Base-by-base conservation (phyloP, 768 basidiomycete species). In the Pisolithus albus region DNA sequence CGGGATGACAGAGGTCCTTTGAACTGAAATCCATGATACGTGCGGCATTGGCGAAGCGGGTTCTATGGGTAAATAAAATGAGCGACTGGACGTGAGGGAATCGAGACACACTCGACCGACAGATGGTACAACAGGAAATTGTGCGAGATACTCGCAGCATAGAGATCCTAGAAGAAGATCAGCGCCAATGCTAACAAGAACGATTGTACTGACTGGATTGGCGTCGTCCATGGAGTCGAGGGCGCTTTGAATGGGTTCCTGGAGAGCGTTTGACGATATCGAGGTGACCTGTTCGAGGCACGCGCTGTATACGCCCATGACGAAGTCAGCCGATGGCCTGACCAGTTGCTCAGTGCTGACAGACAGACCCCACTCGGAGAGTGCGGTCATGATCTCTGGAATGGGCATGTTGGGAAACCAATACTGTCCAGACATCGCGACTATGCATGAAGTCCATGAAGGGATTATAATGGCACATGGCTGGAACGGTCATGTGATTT, bases 21-120 rank as follows among this genome's bases (percentile, higher is more conserved):
- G 87, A 72, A 55, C 76, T 83, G 65, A 95, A 93, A 64, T 87
- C 83, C 50, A 84, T 79, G 37, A 89, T 80, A 59, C 83, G 75
- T 5, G 90, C 86, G 0, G 88, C 83, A 46, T 69, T 74, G 3
- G 88, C 86, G 30, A 92, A 80, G 41, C 88, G 82, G 23, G 78
- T 73, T 18, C 86, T 89, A 45, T 30, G 30, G 21, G 15, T 21
- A 45, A 15, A 30, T n/a, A 23, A 5, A 28, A 5, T 19, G 28
- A 23, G 26, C 16, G 24, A 42, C n/a, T 11, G 15, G 23, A 24
- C 19, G 16, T 16, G 43, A 36, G 18, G 1, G 19, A 26, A 48
- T 36, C 40, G 38, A n/a, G 24, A 41, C 23, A 41, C 23, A 30
- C 2, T 26, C 32, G 19, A 36, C 47, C 54, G 63, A 86, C 86